These are phyloP conservation scores for Albophoma yamanashiensis DNA, from an alignment of 2,329 filamentous ascomycete species.

Conservation along the genomic window DNA sequence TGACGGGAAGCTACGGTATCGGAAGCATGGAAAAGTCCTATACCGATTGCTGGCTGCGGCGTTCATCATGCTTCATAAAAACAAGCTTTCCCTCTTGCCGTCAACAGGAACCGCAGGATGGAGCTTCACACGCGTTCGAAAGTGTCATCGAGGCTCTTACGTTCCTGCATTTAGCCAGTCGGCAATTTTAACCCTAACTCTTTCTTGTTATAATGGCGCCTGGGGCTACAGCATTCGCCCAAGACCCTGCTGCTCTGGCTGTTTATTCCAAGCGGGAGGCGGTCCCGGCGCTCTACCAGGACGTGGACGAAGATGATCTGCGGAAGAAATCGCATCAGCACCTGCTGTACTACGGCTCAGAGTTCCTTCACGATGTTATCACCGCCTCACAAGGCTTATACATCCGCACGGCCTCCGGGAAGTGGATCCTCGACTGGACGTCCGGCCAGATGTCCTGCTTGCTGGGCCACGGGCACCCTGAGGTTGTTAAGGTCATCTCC, in stretches of 20 bases:
- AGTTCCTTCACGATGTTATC: constrained; percentile 24
- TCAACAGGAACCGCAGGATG: background rate
- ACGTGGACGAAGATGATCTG: constrained; percentile 11
- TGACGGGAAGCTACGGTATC: constrained; percentile 7
- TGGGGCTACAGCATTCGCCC: constrained; percentile 5
- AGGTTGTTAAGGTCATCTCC: constrained; percentile 42
- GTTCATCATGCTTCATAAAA: background rate
- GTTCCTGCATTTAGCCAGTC: background rate
- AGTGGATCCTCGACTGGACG: constrained; percentile 45
- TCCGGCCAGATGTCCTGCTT: constrained; percentile 51
- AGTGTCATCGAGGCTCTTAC: no score
- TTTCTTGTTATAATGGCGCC: constrained; percentile 10
- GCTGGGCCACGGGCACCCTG: constrained; percentile 45
- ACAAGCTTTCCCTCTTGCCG: background rate
- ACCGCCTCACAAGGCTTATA: constrained; percentile 29
- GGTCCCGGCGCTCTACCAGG: constrained; percentile 10
- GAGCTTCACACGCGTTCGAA: background rate
- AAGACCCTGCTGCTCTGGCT: constrained; percentile 1
- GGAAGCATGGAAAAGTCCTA: background rate
- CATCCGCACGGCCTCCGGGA: constrained; percentile 33
- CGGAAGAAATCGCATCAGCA: constrained; percentile 11
- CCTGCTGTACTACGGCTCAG: constrained; percentile 15
- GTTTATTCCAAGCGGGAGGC: constrained; percentile 3
- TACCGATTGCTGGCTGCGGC: background rate
- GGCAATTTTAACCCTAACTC: no score